phyloP scores from a whole-genome alignment of 495 filamentous ascomycete genomes.

The Penicillium egyptiacum region DNA sequence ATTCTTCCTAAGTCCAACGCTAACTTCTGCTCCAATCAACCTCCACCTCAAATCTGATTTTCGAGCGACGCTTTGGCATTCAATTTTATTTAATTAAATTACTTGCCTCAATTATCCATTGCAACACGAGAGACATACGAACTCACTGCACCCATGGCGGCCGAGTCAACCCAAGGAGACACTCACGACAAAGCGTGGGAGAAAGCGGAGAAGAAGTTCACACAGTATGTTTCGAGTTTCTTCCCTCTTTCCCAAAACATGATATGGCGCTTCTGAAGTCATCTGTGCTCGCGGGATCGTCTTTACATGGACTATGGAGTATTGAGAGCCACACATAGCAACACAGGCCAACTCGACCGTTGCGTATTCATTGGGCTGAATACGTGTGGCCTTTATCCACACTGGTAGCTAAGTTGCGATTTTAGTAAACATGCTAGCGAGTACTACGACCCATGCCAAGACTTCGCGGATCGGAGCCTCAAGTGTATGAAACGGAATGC shows the following conservation, averaged over 20 bases:
- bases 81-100: neutral
- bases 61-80: neutral
- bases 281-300: neutral
- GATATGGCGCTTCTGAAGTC: neutral
- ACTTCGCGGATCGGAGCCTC: constrained; percentile 82
- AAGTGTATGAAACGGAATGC: constrained; percentile 84
- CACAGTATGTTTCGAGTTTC: constrained; percentile 33
- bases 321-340: neutral
- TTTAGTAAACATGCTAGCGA: constrained; percentile 77
- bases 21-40: constrained; percentile 25
- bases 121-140: neutral
- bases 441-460: constrained; percentile 92
- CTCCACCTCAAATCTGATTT: constrained; percentile 15
- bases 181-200: constrained; percentile 36
- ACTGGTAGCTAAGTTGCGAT: constrained; percentile 16
- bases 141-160: constrained; percentile 15
- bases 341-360: neutral
- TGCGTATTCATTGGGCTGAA: neutral
- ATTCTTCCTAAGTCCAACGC: constrained; percentile 25
- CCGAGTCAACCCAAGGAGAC: constrained; percentile 20
- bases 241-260: neutral
- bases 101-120: neutral
- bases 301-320: neutral
- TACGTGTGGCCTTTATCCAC: neutral
- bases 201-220: constrained; percentile 42